These are phyloP conservation scores for Sugiyamaella paludigena DNA, from an alignment of 1,139 yeast species.

Conservation along the genomic window DNA sequence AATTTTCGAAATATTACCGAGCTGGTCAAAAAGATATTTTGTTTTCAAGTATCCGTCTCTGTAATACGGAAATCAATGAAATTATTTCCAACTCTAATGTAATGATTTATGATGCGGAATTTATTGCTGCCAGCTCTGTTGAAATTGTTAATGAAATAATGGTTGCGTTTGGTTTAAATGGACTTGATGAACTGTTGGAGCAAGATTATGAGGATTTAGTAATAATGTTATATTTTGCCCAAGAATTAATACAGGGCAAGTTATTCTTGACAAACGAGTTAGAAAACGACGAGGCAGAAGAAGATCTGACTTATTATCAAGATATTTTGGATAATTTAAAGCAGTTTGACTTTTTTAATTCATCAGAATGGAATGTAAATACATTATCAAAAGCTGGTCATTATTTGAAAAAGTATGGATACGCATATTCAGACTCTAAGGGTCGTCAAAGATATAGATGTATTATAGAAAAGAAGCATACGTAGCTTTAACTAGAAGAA, in stretches of 20 bases:
- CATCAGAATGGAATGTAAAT: slow-evolving; percentile 1
- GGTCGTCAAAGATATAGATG: slow-evolving; percentile 18
- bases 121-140: slow-evolving; percentile 3
- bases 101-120: slow-evolving; percentile 3
- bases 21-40: slow-evolving; percentile 21
- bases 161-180: slow-evolving; percentile 3
- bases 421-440: slow-evolving; percentile 13
- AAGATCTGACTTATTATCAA: slow-evolving; percentile 1
- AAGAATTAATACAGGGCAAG: not conserved
- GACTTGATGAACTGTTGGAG: slow-evolving; percentile 18
- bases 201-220: slow-evolving; percentile 23
- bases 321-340: not conserved
- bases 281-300: slow-evolving; percentile 1
- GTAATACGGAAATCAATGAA: slow-evolving; percentile 5
- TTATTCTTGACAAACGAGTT: not conserved
- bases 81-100: not conserved
- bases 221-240: slow-evolving; percentile 18
- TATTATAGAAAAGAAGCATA: slow-evolving; percentile 3
- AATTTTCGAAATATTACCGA: slow-evolving; percentile 19
- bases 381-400: slow-evolving; percentile 15
- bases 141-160: slow-evolving; percentile 12
- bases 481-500: not conserved
- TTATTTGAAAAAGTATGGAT: slow-evolving; percentile 13
- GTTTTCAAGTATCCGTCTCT: slow-evolving; percentile 12
- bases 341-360: not conserved